Percentiles rank a stretch among this genome's conserved stretches.
Conservation (phyloP, 352 stramenopile genomes). For the Halophytophthora batemanensis region DNA sequence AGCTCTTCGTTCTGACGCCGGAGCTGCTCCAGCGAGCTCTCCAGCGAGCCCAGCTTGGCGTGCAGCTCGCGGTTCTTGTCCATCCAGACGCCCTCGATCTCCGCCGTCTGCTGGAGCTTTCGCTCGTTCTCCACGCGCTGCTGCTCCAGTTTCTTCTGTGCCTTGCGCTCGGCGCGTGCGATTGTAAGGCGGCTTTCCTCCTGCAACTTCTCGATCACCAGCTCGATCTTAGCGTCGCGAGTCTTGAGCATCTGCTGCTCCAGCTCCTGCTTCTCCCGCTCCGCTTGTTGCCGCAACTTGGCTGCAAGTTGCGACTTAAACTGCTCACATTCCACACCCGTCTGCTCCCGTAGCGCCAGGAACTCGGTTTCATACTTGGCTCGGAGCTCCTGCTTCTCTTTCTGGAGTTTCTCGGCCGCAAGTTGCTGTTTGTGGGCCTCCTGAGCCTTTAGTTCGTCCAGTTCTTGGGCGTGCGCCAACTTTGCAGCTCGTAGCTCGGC, state of each 20-base stretch:
- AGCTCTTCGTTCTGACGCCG: constrained; percentile 48
- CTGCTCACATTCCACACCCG: constrained; percentile 56
- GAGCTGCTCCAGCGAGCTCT: constrained; percentile 43
- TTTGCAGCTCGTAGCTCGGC: constrained; percentile 51
- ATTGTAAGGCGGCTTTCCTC: constrained; percentile 59
- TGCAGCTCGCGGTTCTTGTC: constrained; percentile 80
- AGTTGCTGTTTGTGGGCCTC: constrained; percentile 35
- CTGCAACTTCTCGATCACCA: constrained; percentile 81
- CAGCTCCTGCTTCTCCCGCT: constrained; percentile 54
- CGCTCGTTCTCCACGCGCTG: constrained; percentile 67
- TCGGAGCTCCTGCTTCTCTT: constrained; percentile 64
- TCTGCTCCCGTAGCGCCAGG: constrained; percentile 50
- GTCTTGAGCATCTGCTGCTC: constrained; percentile 70
- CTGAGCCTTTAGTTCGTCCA: constrained; percentile 57
- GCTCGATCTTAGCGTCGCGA: constrained; percentile 75
- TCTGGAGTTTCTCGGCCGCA: constrained; percentile 38
- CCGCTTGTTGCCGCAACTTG: constrained; percentile 54
- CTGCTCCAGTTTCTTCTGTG: constrained; percentile 46
- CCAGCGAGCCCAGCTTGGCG: constrained; percentile 57
- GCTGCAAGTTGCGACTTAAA: constrained; percentile 53
- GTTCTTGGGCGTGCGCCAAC: constrained; percentile 45
- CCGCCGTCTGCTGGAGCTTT: constrained; percentile 70
- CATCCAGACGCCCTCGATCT: constrained; percentile 85
- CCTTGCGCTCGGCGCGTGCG: constrained; percentile 45
- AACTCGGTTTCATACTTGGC: constrained; percentile 63